Evolutionary conservation across 805 yeast species (phyloP).

Genomic region (Saturnispora sanitii): DNA sequence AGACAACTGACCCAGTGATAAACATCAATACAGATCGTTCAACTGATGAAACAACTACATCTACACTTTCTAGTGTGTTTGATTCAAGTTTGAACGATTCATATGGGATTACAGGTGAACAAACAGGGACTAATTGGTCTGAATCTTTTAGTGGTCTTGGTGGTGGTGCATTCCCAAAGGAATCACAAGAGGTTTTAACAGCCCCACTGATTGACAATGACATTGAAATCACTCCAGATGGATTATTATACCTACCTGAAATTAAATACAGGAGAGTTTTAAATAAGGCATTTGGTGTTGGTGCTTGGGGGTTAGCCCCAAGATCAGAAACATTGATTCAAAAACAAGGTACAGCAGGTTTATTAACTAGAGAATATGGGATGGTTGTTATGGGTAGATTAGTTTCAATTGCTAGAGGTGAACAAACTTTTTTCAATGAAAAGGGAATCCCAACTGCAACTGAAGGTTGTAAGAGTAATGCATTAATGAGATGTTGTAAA

Average conservation of each 20-base stretch:
- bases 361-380: conserved; percentile 83
- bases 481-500: conserved; percentile 95
- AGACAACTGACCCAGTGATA: conserved; percentile 19
- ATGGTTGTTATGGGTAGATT: conserved; percentile 78
- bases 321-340: conserved; percentile 72
- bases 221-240: conserved; percentile 93
- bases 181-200: conserved; percentile 49
- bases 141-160: conserved; percentile 84
- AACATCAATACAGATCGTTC: conserved; percentile 15
- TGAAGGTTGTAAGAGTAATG: conserved; percentile 95
- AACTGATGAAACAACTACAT: conserved; percentile 13
- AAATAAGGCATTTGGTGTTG: conserved; percentile 92
- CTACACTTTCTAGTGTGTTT: conserved; percentile 16
- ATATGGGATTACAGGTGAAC: conserved; percentile 12
- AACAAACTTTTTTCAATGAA: conserved; percentile 83
- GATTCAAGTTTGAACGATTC: conserved; percentile 16
- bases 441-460: conserved; percentile 89
- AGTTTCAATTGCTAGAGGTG: conserved; percentile 90
- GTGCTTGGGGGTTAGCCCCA: conserved; percentile 98
- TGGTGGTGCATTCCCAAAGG: conserved; percentile 56
- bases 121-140: conserved; percentile 57
- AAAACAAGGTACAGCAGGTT: conserved; percentile 24
- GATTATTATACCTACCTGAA: conserved; percentile 84
- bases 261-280: conserved; percentile 87
- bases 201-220: conserved; percentile 59